Evolutionary conservation across 345 rosid genomes (phyloP), one percentile per base, ranked within the genome.

Genomic region (Cochlearia excelsa): DNA sequence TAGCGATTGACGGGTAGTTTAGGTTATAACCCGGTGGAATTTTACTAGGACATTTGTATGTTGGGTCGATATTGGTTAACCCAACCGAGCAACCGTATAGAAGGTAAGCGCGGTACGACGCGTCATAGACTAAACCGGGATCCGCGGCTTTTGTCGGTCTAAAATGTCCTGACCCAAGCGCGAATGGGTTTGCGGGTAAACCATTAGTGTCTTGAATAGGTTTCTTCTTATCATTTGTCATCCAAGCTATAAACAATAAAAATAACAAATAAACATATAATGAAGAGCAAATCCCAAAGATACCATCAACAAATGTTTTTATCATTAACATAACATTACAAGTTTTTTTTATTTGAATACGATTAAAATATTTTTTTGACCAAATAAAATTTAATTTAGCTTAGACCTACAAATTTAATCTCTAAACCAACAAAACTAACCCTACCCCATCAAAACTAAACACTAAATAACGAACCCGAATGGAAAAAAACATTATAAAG

Each of bases 121-220:
- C 80, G 27, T 86, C 86, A 3, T 92, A 92, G 39, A 88, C 78
- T 7, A 92, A 84, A 51, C 96, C 98, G 6, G 96, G 98, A 55
- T 84, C 90, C 0, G 79, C 83, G 5, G 93, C 88, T 59, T 47
- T 80, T 0, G 68, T 51, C 0, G 89, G 96, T 29, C 63, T 70
- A 51, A 88, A 77, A 57, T 83, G 95, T 40, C 95, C 98, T 0
- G 93, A 75, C 0, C 93, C 94, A 23, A 69, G 70, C 0, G 77
- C 74, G 41, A 92, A 88, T 2, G 98, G 87, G 39, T 67, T 80
- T 1, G 84, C 83, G 1, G 46, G 46, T 28, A 63, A 57, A 30
- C 85, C 90, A 1, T 44, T 16, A n/a, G 28, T 34, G 49, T 88
- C 86, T 0, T 68, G 61, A 48, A 92, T 80, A 3, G 72, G 72